Conservation (phyloP, 768 basidiomycete species). For the Cyclocybe cylindracea region DNA sequence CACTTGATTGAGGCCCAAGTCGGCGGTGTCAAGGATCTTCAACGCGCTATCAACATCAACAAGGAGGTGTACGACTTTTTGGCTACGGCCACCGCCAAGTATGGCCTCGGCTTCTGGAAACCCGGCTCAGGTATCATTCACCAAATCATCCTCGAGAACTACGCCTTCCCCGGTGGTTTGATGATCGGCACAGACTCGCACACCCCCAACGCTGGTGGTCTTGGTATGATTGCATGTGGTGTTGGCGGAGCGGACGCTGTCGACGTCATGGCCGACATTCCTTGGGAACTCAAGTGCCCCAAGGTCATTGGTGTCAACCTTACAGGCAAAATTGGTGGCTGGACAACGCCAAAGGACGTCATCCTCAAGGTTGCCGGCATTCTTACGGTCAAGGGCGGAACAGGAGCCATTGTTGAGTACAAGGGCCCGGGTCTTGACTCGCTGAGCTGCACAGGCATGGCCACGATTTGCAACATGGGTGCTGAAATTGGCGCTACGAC, state of each 20-base stretch:
- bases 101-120: slow-evolving; percentile 99
- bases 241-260: slow-evolving; percentile 99
- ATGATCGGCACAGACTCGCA: slow-evolving; percentile 99
- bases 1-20: slow-evolving; percentile 98
- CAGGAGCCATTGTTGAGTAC: slow-evolving; percentile 98
- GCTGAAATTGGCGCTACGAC: slow-evolving; percentile 99
- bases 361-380: slow-evolving; percentile 99
- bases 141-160: slow-evolving; percentile 99
- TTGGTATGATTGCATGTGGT: slow-evolving; percentile 99
- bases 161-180: slow-evolving; percentile 97
- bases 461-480: slow-evolving; percentile 99
- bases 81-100: slow-evolving; percentile 96
- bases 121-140: slow-evolving; percentile 99
- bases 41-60: slow-evolving; percentile 89
- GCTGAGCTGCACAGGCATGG: slow-evolving; percentile 98
- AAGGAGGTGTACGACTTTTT: slow-evolving; percentile 99
- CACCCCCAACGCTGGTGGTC: slow-evolving; percentile 98
- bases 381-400: slow-evolving; percentile 99
- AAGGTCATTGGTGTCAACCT: slow-evolving; percentile 98
- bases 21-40: slow-evolving; percentile 92
- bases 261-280: slow-evolving; percentile 96
- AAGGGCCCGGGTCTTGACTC: slow-evolving; percentile 93
- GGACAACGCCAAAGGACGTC: slow-evolving; percentile 99
- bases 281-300: slow-evolving; percentile 99
- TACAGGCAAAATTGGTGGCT: slow-evolving; percentile 91